These are phyloP conservation scores for Rutstroemia sydowiana DNA, from an alignment of 2,329 filamentous ascomycete species.

Conservation along the genomic window DNA sequence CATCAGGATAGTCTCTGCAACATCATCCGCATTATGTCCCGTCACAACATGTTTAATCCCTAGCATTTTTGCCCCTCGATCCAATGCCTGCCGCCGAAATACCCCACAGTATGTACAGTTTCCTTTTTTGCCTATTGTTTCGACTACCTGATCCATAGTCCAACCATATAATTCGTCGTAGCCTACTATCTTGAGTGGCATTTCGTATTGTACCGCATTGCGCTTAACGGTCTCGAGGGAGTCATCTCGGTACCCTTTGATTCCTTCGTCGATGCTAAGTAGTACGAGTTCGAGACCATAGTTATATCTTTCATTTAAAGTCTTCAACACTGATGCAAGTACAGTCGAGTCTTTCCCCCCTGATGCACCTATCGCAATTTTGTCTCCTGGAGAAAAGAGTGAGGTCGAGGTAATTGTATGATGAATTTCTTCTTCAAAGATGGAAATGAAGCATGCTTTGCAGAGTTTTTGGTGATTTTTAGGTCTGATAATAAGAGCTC, in stretches of 20 bases:
- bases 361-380: conserved; percentile 88
- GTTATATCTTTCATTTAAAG: conserved; percentile 79
- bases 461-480: conserved; percentile 95
- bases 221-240: conserved; percentile 93
- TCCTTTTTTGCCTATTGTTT: conserved; percentile 92
- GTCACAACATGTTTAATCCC: conserved; percentile 91
- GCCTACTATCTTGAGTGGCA: conserved; percentile 85
- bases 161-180: conserved; percentile 94
- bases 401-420: conserved; percentile 76
- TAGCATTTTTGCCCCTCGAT: conserved; percentile 81
- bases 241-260: conserved; percentile 94
- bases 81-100: conserved; percentile 86
- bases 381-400: conserved; percentile 80
- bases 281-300: conserved; percentile 83
- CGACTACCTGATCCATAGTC: conserved; percentile 99
- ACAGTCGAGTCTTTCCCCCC: conserved; percentile 98
- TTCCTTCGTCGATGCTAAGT: conserved; percentile 92
- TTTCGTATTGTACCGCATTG: conserved; percentile 83
- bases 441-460: conserved; percentile 73
- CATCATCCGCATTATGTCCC: conserved; percentile 94
- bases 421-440: conserved; percentile 92
- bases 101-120: conserved; percentile 99
- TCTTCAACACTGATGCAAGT: conserved; percentile 88
- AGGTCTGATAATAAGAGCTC: conserved; percentile 84
- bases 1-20: conserved; percentile 97